Conservation (phyloP, 306 rosid species). For the Lablab purpureus region DNA sequence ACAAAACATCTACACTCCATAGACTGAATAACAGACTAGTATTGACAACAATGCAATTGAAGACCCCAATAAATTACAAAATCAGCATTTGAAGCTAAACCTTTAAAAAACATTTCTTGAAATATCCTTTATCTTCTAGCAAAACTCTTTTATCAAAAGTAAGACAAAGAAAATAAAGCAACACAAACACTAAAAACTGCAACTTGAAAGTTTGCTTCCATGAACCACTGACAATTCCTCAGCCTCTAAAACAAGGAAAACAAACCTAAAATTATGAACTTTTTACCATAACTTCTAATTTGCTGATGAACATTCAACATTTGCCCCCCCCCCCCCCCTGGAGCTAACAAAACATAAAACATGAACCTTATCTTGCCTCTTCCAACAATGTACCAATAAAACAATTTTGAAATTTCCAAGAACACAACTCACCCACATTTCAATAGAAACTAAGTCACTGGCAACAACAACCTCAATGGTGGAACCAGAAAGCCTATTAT, state of each 20-base stretch:
- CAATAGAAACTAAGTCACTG: conserved; percentile 37
- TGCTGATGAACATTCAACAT: background rate
- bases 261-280: background rate
- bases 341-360: conserved; percentile 36
- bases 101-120: conserved; percentile 4
- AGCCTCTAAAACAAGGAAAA: conserved; percentile 23
- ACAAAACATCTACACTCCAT: conserved; percentile 27
- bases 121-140: background rate
- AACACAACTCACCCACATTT: conserved; percentile 43
- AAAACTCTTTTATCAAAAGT: conserved; percentile 10
- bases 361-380: background rate
- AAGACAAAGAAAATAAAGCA: background rate
- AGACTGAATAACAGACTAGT: conserved; percentile 23
- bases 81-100: conserved; percentile 23
- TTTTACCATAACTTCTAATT: conserved; percentile 27
- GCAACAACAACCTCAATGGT: conserved; percentile 17
- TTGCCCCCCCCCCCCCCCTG: conserved; percentile 13
- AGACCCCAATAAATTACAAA: conserved; percentile 21
- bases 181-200: conserved; percentile 12
- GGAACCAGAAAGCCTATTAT: conserved; percentile 44
- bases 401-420: background rate
- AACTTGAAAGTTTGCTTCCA: conserved; percentile 15
- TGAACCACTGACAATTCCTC: conserved; percentile 34
- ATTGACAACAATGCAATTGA: background rate
- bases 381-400: background rate